Evolutionary conservation across 2,329 filamentous ascomycete genomes (phyloP).

Genomic region (Coniochaeta prunicola): DNA sequence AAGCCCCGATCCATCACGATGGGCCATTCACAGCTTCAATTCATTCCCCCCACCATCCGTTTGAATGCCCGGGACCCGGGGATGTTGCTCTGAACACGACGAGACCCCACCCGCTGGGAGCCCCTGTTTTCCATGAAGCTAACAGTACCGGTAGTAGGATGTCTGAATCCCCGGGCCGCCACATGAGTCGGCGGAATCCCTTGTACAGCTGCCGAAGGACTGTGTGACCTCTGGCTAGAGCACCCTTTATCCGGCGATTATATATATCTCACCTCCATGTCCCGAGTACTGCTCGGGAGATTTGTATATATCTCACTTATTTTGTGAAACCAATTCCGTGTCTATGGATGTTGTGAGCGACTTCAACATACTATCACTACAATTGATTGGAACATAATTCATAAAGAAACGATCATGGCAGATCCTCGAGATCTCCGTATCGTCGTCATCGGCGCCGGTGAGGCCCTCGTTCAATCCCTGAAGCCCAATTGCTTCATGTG

Average conservation of each 20-base stretch:
- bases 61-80: conserved; percentile 1
- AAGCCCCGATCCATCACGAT: neutral
- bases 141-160: neutral
- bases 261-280: neutral
- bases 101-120: neutral
- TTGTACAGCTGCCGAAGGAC: neutral
- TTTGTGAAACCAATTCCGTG: neutral
- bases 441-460: conserved; percentile 24
- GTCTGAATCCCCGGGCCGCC: neutral
- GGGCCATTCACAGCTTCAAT: neutral
- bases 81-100: neutral
- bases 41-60: neutral
- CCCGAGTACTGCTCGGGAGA: neutral
- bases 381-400: neutral
- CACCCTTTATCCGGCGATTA: neutral
- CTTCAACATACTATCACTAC: neutral
- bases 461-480: neutral
- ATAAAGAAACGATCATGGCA: conserved; percentile 11
- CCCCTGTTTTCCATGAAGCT: neutral
- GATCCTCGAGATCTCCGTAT: conserved; percentile 21
- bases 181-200: neutral
- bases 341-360: neutral
- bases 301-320: neutral
- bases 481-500: neutral
- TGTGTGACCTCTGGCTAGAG: neutral